Conservation (phyloP, 2,329 filamentous ascomycete species). For the Aspergillus cejpii region DNA sequence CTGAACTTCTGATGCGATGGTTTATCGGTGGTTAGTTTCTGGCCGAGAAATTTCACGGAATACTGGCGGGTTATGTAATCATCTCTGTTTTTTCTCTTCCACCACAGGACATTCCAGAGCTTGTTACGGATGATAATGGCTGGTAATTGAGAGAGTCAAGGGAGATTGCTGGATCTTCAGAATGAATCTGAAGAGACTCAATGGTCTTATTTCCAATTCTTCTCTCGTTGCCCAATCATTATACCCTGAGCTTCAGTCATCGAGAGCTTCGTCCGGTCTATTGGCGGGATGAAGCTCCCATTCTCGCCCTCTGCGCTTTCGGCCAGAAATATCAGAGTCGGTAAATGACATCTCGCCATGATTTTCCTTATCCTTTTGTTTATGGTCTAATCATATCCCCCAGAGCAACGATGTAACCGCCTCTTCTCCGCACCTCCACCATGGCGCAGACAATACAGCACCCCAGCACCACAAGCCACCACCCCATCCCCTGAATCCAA, state of each 20-base stretch:
- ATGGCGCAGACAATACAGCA: neutral
- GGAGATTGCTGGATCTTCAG: constrained; percentile 9
- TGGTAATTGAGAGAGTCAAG: constrained; percentile 5
- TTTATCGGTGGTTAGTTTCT: constrained; percentile 19
- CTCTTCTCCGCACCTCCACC: neutral
- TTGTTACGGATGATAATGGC: neutral
- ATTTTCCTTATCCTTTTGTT: neutral
- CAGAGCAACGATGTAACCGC: neutral
- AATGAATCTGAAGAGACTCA: constrained; percentile 15
- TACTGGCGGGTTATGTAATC: constrained; percentile 30
- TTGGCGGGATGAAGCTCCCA: constrained; percentile 30
- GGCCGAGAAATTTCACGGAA: constrained; percentile 29
- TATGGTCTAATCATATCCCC: neutral
- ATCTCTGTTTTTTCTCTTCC: constrained; percentile 16
- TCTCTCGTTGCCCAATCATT: constrained; percentile 6
- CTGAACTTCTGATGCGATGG: constrained; percentile 9
- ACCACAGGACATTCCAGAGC: neutral
- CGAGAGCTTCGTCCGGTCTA: constrained; percentile 7
- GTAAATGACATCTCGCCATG: neutral
- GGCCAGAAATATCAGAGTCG: constrained; percentile 7
- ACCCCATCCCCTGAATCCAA: neutral
- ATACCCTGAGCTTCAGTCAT: constrained; percentile 10
- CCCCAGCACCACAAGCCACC: neutral
- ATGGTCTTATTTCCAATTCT: constrained; percentile 4
- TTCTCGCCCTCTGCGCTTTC: constrained; percentile 15